Base-by-base conservation (phyloP, 2,329 filamentous ascomycete genomes). In the Huntiella bhutanensis region DNA sequence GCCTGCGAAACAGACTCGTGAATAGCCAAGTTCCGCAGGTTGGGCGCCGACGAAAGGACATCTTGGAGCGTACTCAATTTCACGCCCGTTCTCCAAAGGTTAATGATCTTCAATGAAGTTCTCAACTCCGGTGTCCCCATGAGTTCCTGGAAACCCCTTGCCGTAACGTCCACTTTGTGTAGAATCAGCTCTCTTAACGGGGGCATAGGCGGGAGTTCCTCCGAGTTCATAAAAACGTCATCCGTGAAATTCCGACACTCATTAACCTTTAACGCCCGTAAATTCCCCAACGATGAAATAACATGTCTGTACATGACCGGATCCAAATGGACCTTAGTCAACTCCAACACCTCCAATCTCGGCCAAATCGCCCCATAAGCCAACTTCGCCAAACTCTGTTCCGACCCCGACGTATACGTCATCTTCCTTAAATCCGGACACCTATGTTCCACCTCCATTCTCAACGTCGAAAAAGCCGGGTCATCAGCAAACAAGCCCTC, bases 341-440 rank as follows among this genome's bases (percentile, higher is more conserved):
- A 64, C 58, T 88, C 82, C 43, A 91, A 58, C 7, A 83, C 75
- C 59, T 86, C 79, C 10, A 91, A 68, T 39, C 73, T 69, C 41
- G 69, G 67, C 82, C 83, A 91, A 44, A 77, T 59, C 48, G 65
- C 73, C 51, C 73, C 76, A 49, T 71, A 69, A 5, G 75, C 71
- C 36, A 95, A 66, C 46, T 72, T 66, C 54, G 84, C 75, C 47
- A 96, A 71, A 55, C 79, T 82, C 48, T 73, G 73, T 64, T 95
- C 88, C 1, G 83, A 73, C 10, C 88, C 88, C 41, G 68, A 66
- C 46, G 75, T 70, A 62, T 92, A 96, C 46, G 75, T 80, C 84
- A 94, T 95, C 63, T 91, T 91, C 53, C 85, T 75, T 47, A 96
- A 69, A 57, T 88, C 77, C 8, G 80, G 76, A 59, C 88, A 95